These are phyloP conservation scores for Botrytis paeoniae DNA, from an alignment of 2,329 filamentous ascomycete species.

Conservation along the genomic window DNA sequence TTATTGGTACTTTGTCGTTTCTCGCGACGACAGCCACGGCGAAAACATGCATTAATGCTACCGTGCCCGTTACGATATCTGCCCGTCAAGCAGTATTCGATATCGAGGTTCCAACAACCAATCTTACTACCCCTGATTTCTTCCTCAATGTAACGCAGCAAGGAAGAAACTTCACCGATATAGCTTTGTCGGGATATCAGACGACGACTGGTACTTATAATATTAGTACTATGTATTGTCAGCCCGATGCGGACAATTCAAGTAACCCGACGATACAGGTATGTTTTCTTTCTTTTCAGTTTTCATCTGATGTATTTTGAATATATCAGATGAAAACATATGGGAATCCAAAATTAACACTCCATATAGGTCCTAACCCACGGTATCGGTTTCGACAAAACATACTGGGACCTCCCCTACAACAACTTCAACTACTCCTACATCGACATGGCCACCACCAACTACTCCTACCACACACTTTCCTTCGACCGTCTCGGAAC, in stretches of 20 bases:
- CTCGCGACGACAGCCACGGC: neutral
- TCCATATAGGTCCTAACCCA: constrained; percentile 21
- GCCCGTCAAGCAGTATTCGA: neutral
- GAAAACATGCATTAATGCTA: neutral
- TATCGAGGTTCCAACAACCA: neutral
- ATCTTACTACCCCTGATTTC: constrained; percentile 46
- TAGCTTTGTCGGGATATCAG: constrained; percentile 47
- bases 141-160: constrained; percentile 48
- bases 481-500: constrained; percentile 26
- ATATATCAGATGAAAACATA: neutral
- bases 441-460: constrained; percentile 10
- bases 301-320: neutral
- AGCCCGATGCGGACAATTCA: neutral
- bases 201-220: constrained; percentile 53
- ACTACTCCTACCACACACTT: constrained; percentile 22
- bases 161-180: constrained; percentile 49
- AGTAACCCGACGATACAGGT: neutral
- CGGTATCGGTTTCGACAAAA: constrained; percentile 22
- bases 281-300: accelerated
- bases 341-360: neutral
- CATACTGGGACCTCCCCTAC: constrained; percentile 25
- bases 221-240: constrained; percentile 46
- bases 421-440: constrained; percentile 20
- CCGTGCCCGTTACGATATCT: neutral
- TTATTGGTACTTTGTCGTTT: neutral